A percentile compares a stretch with the other conserved stretches of the same genome.
These are phyloP conservation scores for Halocafeteria seosinensis DNA, from an alignment of 108 stramenopile species.

Conservation along the genomic window DNA sequence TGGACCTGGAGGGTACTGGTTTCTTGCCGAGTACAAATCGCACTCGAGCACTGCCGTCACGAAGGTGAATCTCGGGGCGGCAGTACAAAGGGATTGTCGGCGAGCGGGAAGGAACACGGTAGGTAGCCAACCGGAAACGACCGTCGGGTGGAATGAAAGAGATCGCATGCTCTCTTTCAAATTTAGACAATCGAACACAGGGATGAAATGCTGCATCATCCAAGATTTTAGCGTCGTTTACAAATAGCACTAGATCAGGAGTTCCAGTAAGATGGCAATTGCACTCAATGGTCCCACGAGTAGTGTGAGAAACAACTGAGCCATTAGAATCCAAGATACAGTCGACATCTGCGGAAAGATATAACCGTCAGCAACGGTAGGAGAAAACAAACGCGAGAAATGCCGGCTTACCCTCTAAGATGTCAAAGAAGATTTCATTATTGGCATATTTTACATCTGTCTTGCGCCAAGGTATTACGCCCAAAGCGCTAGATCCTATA, in stretches of 20 bases:
- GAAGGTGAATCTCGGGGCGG: constrained; percentile 49
- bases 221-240: constrained; percentile 64
- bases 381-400: too few relatives aligned
- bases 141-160: constrained; percentile 97
- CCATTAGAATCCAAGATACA: constrained; percentile 67
- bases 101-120: constrained; percentile 45
- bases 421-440: constrained; percentile 93
- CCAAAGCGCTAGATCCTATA: constrained; percentile 67
- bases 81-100: constrained; percentile 58
- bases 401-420: constrained; percentile 85
- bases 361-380: too few relatives aligned
- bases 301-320: constrained; percentile 63
- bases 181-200: constrained; percentile 80
- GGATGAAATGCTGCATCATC: constrained; percentile 95
- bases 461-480: constrained; percentile 92
- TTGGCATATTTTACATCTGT: constrained; percentile 68
- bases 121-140: constrained; percentile 82
- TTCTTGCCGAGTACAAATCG: constrained; percentile 28
- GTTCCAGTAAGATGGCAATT: constrained; percentile 74
- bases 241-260: constrained; percentile 75
- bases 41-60: constrained; percentile 25
- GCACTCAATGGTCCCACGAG: constrained; percentile 66
- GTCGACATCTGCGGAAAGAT: too few relatives aligned
- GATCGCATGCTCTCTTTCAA: constrained; percentile 69
- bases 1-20: not conserved